Percentiles rank a stretch among this genome's conserved stretches.
Conservation (phyloP, 2,329 filamentous ascomycete genomes). For the Colletotrichum gigasporum region DNA sequence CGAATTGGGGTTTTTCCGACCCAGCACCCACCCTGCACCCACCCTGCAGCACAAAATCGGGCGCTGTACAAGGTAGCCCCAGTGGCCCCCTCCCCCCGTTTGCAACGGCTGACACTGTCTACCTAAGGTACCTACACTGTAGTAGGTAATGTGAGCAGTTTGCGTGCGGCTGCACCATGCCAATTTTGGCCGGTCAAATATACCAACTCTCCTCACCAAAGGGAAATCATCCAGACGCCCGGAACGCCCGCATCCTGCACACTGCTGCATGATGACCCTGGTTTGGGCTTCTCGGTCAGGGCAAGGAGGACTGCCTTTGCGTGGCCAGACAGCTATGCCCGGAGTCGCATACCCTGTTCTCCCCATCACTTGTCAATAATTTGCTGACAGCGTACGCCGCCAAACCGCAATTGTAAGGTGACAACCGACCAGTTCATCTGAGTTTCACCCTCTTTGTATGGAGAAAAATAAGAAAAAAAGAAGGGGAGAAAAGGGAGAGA, state of each 20-base stretch:
- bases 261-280: slow-evolving; percentile 1
- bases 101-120: not conserved
- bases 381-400: not conserved
- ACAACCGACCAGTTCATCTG: slow-evolving; percentile 1
- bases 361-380: slow-evolving; percentile 25
- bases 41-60: too few species aligned
- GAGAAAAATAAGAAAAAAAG: too few species aligned
- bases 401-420: slow-evolving; percentile 23
- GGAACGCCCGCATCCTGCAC: slow-evolving; percentile 8
- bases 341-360: not conserved
- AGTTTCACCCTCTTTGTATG: not conserved
- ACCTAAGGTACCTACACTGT: too few species aligned
- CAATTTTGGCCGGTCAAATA: not conserved
- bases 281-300: not conserved
- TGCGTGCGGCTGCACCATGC: not conserved
- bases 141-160: too few species aligned
- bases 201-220: not conserved
- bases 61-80: too few species aligned
- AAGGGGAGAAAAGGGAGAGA: too few species aligned
- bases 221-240: not conserved
- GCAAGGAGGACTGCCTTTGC: not conserved
- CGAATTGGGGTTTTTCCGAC: too few species aligned
- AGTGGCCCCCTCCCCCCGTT: too few species aligned
- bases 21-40: too few species aligned
- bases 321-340: not conserved